Percentiles rank a stretch among this genome's conserved stretches.
Conservation (phyloP, 1,284 basidiomycete genomes). For the Austroboletus niveus region DNA sequence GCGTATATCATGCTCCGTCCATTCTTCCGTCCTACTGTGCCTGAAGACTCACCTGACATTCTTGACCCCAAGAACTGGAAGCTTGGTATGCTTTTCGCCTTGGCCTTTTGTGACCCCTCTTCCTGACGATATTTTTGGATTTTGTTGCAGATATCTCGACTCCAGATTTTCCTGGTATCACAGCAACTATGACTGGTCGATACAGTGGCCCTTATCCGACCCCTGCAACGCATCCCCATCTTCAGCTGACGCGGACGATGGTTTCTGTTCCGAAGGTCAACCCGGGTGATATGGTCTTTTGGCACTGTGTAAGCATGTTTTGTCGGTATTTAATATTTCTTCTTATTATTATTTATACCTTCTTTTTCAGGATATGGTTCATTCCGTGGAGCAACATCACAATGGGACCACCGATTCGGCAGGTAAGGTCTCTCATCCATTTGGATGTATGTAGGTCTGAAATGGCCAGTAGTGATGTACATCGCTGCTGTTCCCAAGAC, state of each 20-base stretch:
- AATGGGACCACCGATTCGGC: conserved; percentile 69
- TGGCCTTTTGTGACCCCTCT: neutral
- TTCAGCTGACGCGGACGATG: conserved; percentile 71
- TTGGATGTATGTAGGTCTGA: neutral
- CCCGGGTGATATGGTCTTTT: conserved; percentile 85
- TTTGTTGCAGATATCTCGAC: conserved; percentile 46
- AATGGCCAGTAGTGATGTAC: conserved; percentile 61
- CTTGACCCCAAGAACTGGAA: conserved; percentile 68
- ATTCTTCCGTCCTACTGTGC: conserved; percentile 67
- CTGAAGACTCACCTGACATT: conserved; percentile 40
- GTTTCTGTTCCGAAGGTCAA: conserved; percentile 69
- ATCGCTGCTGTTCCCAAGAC: conserved; percentile 81
- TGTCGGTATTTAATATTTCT: neutral
- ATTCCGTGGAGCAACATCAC: conserved; percentile 77
- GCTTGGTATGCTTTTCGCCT: conserved; percentile 48
- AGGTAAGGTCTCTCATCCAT: conserved; percentile 38
- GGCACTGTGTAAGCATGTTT: conserved; percentile 61
- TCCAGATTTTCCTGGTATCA: conserved; percentile 60
- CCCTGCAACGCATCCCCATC: conserved; percentile 58
- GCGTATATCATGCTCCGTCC: conserved; percentile 83
- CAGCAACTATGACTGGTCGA: conserved; percentile 32
- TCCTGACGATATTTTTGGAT: neutral
- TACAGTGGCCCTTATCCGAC: conserved; percentile 56
- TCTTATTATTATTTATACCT: neutral
- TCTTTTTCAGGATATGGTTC: conserved; percentile 60